Evolutionary conservation across 306 rosid species (phyloP), one percentile per base, ranked within the genome.

Genomic region (Malus asiatica): DNA sequence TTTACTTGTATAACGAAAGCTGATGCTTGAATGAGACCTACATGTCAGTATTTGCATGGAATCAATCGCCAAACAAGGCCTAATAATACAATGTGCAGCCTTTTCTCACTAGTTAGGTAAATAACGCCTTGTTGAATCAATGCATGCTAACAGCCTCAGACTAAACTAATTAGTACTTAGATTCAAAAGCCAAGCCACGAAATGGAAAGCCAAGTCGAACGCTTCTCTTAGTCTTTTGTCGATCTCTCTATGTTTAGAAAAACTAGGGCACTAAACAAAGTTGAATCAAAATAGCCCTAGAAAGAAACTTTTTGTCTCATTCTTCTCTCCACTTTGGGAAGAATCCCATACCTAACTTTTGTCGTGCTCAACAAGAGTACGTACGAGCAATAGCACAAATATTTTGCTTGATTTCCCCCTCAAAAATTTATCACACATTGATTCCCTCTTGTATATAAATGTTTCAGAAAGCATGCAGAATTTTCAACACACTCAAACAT

Each of bases 351-450:
- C 48, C 32, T 32, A 18, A 71, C 52, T 23, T 53, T 6, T 33
- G 44, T 18, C 61, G 44, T 22, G 52, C 62, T 61, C 42, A 44
- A 79, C 72, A 30, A 52, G 14, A 32, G 33, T 58, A 15, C 16
- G 71, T 19, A 19, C 19, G 44, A 52, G 40, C 8, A 35, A 69
- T 38, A 33, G 55, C 59, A 70, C 62, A 65, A 51, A 52, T 38
- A 38, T 15, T 2, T 32, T 25, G 35, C 83, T 52, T 51, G 76
- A 69, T 68, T 69, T 46, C 80, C 20, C 79, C 76, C 65, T 48
- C 22, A 62, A 25, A 35, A 35, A 6, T 35, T 35, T 35, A 35
- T 35, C 42, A 35, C 42, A 35, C 9, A 35, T 35, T 35, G 42
- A 35, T 35, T 35, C 9, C n/a, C 2, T 14, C 6, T 32, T 30